These are phyloP conservation scores for Puccinia hordei DNA, from an alignment of 1,284 basidiomycete species.

Conservation along the genomic window DNA sequence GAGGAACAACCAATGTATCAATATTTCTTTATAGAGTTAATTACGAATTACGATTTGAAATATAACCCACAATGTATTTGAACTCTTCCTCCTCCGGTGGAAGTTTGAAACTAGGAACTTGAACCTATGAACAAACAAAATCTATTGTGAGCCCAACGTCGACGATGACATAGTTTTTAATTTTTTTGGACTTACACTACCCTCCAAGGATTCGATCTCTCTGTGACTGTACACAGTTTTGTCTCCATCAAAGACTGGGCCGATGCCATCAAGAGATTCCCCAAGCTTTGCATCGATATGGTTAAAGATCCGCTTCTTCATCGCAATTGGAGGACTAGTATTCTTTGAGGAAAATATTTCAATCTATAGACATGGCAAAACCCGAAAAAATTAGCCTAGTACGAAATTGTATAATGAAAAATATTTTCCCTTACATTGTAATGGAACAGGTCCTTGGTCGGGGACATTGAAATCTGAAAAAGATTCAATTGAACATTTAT, in stretches of 20 bases:
- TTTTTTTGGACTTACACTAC: not conserved
- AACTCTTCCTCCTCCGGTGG: slow-evolving; percentile 19
- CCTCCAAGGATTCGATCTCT: slow-evolving; percentile 22
- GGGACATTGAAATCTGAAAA: slow-evolving; percentile 5
- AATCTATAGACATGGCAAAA: not conserved
- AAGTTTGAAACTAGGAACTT: slow-evolving; percentile 13
- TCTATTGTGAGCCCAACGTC: not conserved
- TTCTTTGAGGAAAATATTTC: slow-evolving; percentile 21
- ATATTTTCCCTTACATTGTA: slow-evolving; percentile 14
- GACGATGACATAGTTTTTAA: not conserved
- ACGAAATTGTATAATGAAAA: not conserved
- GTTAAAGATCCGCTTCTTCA: slow-evolving; percentile 36
- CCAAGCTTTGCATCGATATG: not conserved
- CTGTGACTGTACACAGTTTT: slow-evolving; percentile 30
- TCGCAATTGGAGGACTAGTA: slow-evolving; percentile 24
- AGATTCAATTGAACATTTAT: slow-evolving; percentile 26
- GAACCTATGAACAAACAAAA: not conserved
- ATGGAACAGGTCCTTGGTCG: not conserved
- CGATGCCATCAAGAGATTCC: not conserved
- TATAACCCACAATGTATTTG: slow-evolving; percentile 32
- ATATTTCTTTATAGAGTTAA: not conserved
- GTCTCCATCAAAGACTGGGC: slow-evolving; percentile 38
- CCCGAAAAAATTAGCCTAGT: no score
- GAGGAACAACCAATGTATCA: not conserved
- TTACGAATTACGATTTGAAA: not conserved